These are phyloP conservation scores for Suhomyces bokatorum DNA, from an alignment of 1,139 yeast species.

Conservation along the genomic window DNA sequence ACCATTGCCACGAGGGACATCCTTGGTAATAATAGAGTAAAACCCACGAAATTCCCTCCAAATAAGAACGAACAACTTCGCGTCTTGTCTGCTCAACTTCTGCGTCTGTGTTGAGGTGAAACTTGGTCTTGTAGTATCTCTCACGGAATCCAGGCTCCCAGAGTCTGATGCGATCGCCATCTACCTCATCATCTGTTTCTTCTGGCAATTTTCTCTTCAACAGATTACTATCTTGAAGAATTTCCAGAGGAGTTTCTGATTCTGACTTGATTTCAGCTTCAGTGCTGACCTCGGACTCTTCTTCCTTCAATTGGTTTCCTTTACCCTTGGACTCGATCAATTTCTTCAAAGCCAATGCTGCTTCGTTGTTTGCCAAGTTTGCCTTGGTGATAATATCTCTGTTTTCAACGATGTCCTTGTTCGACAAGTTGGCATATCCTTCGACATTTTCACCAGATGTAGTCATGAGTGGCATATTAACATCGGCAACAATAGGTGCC, in stretches of 20 bases:
- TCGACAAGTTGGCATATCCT: conserved; percentile 61
- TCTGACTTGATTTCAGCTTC: conserved; percentile 9
- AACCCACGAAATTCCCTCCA: conserved; percentile 97
- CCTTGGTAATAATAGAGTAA: conserved; percentile 92
- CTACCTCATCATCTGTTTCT: conserved; percentile 16
- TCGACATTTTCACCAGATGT: conserved; percentile 69
- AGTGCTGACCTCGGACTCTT: conserved; percentile 25
- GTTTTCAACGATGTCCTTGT: conserved; percentile 71
- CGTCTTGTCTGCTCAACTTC: conserved; percentile 58
- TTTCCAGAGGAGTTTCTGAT: neutral
- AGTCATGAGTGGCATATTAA: conserved; percentile 75
- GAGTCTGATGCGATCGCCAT: conserved; percentile 60
- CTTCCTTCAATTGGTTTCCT: conserved; percentile 25
- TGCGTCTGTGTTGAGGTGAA: conserved; percentile 55
- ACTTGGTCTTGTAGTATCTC: conserved; percentile 79
- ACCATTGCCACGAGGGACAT: conserved; percentile 99
- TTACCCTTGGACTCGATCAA: conserved; percentile 35
- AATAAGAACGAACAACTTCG: conserved; percentile 68
- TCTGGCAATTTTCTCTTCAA: conserved; percentile 1
- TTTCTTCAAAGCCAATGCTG: conserved; percentile 64
- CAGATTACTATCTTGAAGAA: no score
- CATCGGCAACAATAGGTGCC: conserved; percentile 72
- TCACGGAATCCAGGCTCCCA: conserved; percentile 88
- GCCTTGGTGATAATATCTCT: conserved; percentile 71
- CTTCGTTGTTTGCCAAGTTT: conserved; percentile 69